Base-by-base conservation (phyloP, 2,329 filamentous ascomycete species). In the Arthrobotrys iridis region DNA sequence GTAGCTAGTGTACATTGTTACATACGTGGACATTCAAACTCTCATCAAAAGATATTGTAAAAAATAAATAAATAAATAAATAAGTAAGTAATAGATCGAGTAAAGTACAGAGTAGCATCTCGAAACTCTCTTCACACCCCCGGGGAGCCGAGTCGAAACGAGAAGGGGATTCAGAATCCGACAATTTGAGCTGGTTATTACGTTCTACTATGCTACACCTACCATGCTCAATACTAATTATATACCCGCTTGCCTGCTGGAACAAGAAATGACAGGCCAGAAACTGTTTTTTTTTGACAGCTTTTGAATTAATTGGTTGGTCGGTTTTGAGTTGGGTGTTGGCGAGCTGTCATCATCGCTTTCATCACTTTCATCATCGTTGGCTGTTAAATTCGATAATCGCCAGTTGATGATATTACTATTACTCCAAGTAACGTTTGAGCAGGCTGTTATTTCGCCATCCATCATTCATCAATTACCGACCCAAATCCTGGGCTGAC, bases 161-260 rank as follows among this genome's bases (percentile, higher is more conserved):
- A 71, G 26, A 18, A 24, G 50, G 48, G 65, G 26, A 62, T 46
- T 22, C 13, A 45, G 45, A 71, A 60, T 45, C 66, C 66, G 46
- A 55, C 28, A 20, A 15, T 30, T 58, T 68, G 63, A 63, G 71
- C 63, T 57, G 40, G 41, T 62, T 67, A 62, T 62, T 74, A 50
- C 70, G 70, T 63, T 55, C 22, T 1, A 15, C 46, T 45, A 35
- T 52, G 41, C n/a, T n/a, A n/a, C n/a, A n/a, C n/a, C n/a, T n/a
- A n/a, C n/a, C n/a, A n/a, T n/a, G n/a, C n/a, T n/a, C n/a, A n/a
- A n/a, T n/a, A n/a, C n/a, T n/a, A n/a, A n/a, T n/a, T n/a, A n/a
- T n/a, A n/a, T n/a, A n/a, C n/a, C n/a, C n/a, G n/a, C n/a, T n/a
- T n/a, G n/a, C n/a, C n/a, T n/a, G n/a, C n/a, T n/a, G n/a, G n/a